A percentile compares a stretch with the other conserved stretches of the same genome.
Conservation (phyloP, 495 filamentous ascomycete species). For the Penicillium angulare region DNA sequence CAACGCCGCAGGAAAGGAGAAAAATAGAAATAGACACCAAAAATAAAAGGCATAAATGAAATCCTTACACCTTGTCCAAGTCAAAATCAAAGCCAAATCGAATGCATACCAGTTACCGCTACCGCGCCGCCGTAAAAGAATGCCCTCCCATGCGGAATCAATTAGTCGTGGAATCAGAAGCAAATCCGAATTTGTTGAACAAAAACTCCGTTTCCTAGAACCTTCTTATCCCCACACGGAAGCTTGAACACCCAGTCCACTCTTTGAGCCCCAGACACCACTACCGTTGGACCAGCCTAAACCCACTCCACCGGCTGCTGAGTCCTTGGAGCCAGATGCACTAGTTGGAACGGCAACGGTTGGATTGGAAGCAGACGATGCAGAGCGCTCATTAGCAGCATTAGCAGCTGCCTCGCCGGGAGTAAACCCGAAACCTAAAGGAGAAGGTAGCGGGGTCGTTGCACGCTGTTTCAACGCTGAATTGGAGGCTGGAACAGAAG, state of each 20-base stretch:
- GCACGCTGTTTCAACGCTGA: constrained; percentile 77
- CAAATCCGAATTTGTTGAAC: not conserved
- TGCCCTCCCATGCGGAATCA: constrained; percentile 6
- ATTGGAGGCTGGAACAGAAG: constrained; percentile 52
- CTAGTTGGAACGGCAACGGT: constrained; percentile 30
- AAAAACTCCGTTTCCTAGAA: too few species aligned
- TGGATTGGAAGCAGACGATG: constrained; percentile 63
- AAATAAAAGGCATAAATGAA: too few species aligned
- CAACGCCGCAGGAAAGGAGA: constrained; percentile 15
- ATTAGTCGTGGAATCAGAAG: not conserved
- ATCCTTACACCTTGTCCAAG: too few species aligned
- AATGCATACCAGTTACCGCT: constrained; percentile 15
- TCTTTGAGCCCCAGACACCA: constrained; percentile 74
- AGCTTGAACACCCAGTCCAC: constrained; percentile 66
- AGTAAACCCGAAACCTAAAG: constrained; percentile 73
- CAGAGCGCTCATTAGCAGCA: constrained; percentile 54
- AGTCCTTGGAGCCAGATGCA: constrained; percentile 42
- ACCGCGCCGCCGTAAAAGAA: constrained; percentile 1
- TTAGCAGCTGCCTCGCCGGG: constrained; percentile 47
- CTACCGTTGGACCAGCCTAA: constrained; percentile 70
- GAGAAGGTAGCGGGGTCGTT: constrained; percentile 86
- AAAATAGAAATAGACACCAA: too few species aligned
- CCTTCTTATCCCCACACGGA: constrained; percentile 72
- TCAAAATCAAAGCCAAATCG: constrained; percentile 1
- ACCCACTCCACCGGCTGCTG: constrained; percentile 46